A percentile compares a stretch with the other conserved stretches of the same genome.
Conservation (phyloP, 73 alveolate species). For the Symbiodinium pilosum region DNA sequence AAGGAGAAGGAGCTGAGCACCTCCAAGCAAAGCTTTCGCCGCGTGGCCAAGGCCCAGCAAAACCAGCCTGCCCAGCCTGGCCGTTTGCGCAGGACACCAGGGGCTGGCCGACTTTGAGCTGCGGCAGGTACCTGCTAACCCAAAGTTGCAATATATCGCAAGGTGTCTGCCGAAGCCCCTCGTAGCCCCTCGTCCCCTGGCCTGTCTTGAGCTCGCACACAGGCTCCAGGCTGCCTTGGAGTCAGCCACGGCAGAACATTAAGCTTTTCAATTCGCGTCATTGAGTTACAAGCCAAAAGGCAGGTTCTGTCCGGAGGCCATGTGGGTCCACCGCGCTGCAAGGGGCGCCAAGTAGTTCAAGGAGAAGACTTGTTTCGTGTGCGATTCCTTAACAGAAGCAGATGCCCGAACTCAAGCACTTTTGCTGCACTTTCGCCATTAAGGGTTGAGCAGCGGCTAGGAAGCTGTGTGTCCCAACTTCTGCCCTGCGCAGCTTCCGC, state of each 20-base stretch:
- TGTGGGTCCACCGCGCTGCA: not conserved
- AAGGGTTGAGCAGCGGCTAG: not conserved
- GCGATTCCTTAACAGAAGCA: not conserved
- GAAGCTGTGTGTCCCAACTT: not conserved
- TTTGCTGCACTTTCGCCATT: not conserved
- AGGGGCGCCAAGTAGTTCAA: constrained; percentile 31
- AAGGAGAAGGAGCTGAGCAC: constrained; percentile 43
- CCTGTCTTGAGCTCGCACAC: constrained; percentile 24
- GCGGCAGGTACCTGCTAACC: not conserved
- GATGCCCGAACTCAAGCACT: too few relatives aligned
- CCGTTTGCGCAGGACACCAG: constrained; percentile 18
- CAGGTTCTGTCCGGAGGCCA: constrained; percentile 20
- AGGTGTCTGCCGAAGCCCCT: not conserved
- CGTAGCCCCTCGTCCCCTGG: too few relatives aligned
- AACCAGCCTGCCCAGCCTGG: too few relatives aligned
- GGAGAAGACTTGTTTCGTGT: not conserved
- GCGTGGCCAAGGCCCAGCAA: too few relatives aligned
- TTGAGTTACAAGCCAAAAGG: not conserved
- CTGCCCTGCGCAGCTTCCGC: not conserved
- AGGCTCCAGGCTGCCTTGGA: constrained; percentile 13
- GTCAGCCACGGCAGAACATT: not conserved
- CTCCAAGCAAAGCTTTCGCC: not conserved
- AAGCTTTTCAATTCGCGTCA: too few relatives aligned
- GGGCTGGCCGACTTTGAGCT: constrained; percentile 14
- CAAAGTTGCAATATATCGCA: not conserved